Conservation (phyloP, 257 asterid genomes). For the Solanum chilense region DNA sequence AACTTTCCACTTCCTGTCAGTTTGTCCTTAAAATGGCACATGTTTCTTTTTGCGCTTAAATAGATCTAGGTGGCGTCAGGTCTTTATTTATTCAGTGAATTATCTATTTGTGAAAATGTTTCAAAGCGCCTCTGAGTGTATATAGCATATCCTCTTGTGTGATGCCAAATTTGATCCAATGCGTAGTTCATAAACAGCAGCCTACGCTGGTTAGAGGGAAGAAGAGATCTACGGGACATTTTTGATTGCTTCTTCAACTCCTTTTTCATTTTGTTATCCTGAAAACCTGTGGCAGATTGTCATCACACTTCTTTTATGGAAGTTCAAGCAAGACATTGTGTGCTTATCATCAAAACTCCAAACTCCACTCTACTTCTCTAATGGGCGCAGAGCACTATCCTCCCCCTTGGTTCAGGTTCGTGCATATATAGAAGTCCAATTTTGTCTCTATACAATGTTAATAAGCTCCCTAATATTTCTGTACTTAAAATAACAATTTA, state of each 20-base stretch:
- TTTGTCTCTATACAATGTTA: background rate
- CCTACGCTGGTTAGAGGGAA: constrained; percentile 39
- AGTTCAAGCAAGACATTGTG: constrained; percentile 22
- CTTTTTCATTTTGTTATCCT: constrained; percentile 53
- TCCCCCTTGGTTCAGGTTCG: constrained; percentile 96
- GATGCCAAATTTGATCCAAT: constrained; percentile 44
- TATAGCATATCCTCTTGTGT: constrained; percentile 29
- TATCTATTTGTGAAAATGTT: background rate
- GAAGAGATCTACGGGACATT: constrained; percentile 56
- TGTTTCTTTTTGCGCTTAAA: background rate
- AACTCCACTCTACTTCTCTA: constrained; percentile 21
- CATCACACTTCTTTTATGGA: constrained; percentile 20
- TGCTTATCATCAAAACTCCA: constrained; percentile 28
- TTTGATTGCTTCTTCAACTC: constrained; percentile 65
- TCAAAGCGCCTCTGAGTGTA: background rate
- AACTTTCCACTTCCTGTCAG: background rate
- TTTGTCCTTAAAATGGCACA: background rate
- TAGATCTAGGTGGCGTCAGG: background rate
- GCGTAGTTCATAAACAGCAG: constrained; percentile 50
- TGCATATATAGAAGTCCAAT: constrained; percentile 11
- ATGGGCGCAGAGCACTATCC: constrained; percentile 63
- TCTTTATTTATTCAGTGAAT: background rate
- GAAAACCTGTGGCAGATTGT: constrained; percentile 58
- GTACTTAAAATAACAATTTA: background rate
- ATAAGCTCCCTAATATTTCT: background rate